Conservation (phyloP, 1,284 basidiomycete species). For the Marasmius sp. region DNA sequence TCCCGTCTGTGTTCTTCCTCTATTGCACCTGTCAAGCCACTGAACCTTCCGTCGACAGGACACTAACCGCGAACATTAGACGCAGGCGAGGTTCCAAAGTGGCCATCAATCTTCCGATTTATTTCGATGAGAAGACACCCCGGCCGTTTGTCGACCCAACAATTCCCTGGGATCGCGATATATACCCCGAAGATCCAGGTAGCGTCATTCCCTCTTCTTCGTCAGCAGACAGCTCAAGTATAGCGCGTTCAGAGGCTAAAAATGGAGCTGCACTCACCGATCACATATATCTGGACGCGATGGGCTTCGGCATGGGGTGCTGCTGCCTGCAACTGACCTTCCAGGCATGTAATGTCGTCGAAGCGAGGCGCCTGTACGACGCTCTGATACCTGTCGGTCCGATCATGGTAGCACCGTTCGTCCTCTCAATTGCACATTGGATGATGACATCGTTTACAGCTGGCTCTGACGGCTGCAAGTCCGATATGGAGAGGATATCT, state of each 20-base stretch:
- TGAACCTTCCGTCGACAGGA: constrained; percentile 49
- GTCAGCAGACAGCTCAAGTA: background rate
- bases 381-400: constrained; percentile 92
- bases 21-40: background rate
- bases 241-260: constrained; percentile 68
- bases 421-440: constrained; percentile 5
- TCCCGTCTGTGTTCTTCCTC: constrained; percentile 70
- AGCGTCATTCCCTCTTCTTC: constrained; percentile 12
- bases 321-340: constrained; percentile 98
- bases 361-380: constrained; percentile 93
- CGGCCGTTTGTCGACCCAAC: constrained; percentile 89
- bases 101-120: constrained; percentile 94
- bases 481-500: constrained; percentile 94
- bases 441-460: constrained; percentile 40
- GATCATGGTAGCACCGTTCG: constrained; percentile 68
- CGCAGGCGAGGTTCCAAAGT: constrained; percentile 90
- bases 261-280: constrained; percentile 83
- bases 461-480: constrained; percentile 92
- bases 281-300: constrained; percentile 98
- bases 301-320: constrained; percentile 99
- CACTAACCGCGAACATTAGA: constrained; percentile 94
- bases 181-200: constrained; percentile 85
- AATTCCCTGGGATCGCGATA: constrained; percentile 80
- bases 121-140: constrained; percentile 85
- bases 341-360: constrained; percentile 91